These are phyloP conservation scores for Cryptomeria japonica DNA, from an alignment of 75 land plant genomes.

Conservation along the genomic window DNA sequence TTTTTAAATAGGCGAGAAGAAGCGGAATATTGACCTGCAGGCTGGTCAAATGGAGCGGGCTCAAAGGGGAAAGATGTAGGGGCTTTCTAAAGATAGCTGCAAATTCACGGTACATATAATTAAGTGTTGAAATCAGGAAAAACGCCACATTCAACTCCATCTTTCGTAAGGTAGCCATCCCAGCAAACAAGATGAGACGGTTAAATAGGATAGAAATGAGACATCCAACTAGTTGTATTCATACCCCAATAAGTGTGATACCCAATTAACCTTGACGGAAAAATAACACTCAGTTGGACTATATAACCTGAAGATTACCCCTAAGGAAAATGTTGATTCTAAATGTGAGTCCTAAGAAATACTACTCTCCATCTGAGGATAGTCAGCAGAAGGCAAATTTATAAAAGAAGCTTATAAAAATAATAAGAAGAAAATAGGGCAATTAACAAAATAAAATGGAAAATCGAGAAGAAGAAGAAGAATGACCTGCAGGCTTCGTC, in stretches of 20 bases:
- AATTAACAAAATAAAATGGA: not conserved
- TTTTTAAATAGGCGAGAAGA: not conserved
- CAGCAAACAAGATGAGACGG: not conserved
- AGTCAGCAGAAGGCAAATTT: too few species aligned
- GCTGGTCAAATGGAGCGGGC: not conserved
- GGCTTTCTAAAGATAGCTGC: not conserved
- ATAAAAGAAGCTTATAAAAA: too few species aligned
- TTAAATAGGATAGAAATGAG: not conserved
- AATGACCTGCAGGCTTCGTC: slow-evolving; percentile 88
- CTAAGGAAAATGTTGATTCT: not conserved
- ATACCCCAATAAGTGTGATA: not conserved
- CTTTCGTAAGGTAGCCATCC: not conserved
- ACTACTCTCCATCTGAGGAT: too few species aligned
- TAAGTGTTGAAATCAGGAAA: not conserved
- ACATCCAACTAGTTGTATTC: not conserved
- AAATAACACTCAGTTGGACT: not conserved
- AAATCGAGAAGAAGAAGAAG: not conserved
- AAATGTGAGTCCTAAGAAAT: too few species aligned
- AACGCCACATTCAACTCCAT: not conserved
- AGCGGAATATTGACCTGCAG: not conserved
- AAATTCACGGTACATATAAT: not conserved
- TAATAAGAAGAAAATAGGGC: too few species aligned
- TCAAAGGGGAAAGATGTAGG: not conserved
- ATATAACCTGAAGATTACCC: not conserved
- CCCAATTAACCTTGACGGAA: not conserved